These are phyloP conservation scores for Sphaerostilbella broomeana DNA, from an alignment of 2,329 filamentous ascomycete species.

Conservation along the genomic window DNA sequence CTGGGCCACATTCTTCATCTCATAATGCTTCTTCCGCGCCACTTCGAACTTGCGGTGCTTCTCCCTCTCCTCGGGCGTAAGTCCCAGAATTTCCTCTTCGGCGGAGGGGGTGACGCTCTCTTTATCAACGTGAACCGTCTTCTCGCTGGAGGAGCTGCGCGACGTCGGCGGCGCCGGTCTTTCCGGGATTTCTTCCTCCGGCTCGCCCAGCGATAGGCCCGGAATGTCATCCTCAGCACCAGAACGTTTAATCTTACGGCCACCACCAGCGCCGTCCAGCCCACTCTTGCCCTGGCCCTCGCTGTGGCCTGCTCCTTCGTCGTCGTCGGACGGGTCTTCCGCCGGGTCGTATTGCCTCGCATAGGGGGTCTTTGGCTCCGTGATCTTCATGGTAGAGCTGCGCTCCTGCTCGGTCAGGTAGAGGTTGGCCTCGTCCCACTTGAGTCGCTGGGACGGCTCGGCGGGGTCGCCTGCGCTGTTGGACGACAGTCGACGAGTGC, in stretches of 20 bases:
- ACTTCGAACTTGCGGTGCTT: conserved; percentile 91
- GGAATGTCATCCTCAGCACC: conserved; percentile 71
- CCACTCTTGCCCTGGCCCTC: conserved; percentile 24
- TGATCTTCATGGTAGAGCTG: conserved; percentile 96
- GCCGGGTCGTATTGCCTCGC: conserved; percentile 84
- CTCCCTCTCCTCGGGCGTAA: conserved; percentile 68
- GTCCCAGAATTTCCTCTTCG: conserved; percentile 46
- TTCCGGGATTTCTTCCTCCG: conserved; percentile 65
- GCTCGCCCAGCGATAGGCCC: conserved; percentile 84
- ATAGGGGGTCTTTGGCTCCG: conserved; percentile 96
- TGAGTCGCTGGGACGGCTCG: conserved; percentile 64
- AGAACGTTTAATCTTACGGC: conserved; percentile 31
- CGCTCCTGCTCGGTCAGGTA: conserved; percentile 96
- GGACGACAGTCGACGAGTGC: conserved; percentile 67
- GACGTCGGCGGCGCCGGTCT: conserved; percentile 25
- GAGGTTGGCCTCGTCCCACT: conserved; percentile 98
- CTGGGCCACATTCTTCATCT: conserved; percentile 92
- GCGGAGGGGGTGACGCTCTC: conserved; percentile 53
- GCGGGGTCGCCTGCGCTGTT: conserved; percentile 38
- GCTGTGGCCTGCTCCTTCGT: conserved; percentile 38
- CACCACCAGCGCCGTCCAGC: conserved; percentile 24
- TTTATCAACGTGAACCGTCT: conserved; percentile 75
- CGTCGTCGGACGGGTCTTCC: conserved; percentile 80
- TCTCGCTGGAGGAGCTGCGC: conserved; percentile 40
- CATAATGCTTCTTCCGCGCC: conserved; percentile 92